Conservation (phyloP, 2,329 filamentous ascomycete species). For the Colletotrichum chrysophilum region DNA sequence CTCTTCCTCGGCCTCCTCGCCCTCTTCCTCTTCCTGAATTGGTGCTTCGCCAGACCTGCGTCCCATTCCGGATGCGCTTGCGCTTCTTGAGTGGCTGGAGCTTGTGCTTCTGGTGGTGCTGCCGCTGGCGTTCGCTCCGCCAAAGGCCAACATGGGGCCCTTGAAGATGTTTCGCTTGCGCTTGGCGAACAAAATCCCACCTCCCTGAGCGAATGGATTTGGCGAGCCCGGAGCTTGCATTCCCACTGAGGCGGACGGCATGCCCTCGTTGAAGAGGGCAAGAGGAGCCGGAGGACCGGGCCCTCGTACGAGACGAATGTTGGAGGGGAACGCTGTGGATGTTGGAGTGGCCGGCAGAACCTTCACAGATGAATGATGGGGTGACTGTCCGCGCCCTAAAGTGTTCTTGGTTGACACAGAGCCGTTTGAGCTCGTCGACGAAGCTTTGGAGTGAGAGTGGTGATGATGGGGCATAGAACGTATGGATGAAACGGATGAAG, state of each 20-base stretch:
- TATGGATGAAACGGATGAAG: conserved; percentile 91
- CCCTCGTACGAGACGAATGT: conserved; percentile 81
- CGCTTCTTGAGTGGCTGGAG: conserved; percentile 57
- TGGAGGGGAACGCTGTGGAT: conserved; percentile 76
- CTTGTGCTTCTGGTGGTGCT: conserved; percentile 39
- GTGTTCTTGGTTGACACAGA: conserved; percentile 74
- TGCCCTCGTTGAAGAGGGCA: conserved; percentile 63
- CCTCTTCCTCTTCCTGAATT: conserved; percentile 69
- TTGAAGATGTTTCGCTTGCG: conserved; percentile 84
- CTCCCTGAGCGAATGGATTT: conserved; percentile 57
- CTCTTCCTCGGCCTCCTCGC: conserved; percentile 50
- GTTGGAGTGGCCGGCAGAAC: conserved; percentile 92
- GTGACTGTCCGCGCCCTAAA: conserved; percentile 70
- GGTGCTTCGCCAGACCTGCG: conserved; percentile 76
- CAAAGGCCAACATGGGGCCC: conserved; percentile 71
- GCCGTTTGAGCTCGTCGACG: conserved; percentile 84
- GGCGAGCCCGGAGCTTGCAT: conserved; percentile 55
- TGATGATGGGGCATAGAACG: conserved; percentile 88
- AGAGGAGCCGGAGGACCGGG: conserved; percentile 55
- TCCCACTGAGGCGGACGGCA: conserved; percentile 43
- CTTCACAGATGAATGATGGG: conserved; percentile 91
- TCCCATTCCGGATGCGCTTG: conserved; percentile 68
- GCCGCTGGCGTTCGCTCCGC: conserved; percentile 38
- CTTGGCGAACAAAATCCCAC: conserved; percentile 76
- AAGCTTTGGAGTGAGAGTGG: conserved; percentile 91